Base-by-base conservation (phyloP, 2,329 filamentous ascomycete species). In the Helotiales sp. region DNA sequence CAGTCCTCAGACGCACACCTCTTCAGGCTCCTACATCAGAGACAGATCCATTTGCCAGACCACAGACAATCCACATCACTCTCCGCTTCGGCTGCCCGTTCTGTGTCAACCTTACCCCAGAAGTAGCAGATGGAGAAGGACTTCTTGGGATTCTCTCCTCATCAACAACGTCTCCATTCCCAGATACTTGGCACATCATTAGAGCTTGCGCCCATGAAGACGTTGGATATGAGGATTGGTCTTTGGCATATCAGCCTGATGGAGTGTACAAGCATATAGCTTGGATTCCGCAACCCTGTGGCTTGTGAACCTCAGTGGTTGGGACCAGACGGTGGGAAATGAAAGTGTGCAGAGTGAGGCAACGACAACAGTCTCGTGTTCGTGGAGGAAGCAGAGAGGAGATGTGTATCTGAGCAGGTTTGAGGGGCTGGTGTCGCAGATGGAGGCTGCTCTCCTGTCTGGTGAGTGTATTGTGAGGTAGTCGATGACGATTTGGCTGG, bases 201-300 rank as follows among this genome's bases (percentile, higher is more conserved):
- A 52, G 54, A 9, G 33, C 49, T 5, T 63, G 57, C 27, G 15
- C 5, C 5, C 31, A 54, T 10, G 51, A 55, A 7, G 56, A 60
- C 8, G 22, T 66, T 8, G 49, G 19, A 9, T 27, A 27, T 15
- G 38, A 25, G 25, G 62, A 64, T 19, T 63, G 62, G 59, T 10
- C 12, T 10, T 34, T 34, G 12, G 34, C 30, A 13, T 25, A 47
- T 15, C 10, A n/a, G n/a, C 15, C 24, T 8, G 29, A 29, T 10
- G 44, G 47, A 8, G 2, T 29, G 8, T 60, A 49, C 48, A 54
- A n/a, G 22, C 56, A 60, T 5, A 60, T 63, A 53, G 59, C 62
- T 3, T 67, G 63, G 65, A 59, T 67, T n/a, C 60, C 63, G 3
- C 55, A 33, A 15, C 65, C 63, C 24, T 53, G 54, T 46, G 47